phyloP scores from a whole-genome alignment of 2,329 filamentous ascomycete species.

The Cladorrhinum sp. region DNA sequence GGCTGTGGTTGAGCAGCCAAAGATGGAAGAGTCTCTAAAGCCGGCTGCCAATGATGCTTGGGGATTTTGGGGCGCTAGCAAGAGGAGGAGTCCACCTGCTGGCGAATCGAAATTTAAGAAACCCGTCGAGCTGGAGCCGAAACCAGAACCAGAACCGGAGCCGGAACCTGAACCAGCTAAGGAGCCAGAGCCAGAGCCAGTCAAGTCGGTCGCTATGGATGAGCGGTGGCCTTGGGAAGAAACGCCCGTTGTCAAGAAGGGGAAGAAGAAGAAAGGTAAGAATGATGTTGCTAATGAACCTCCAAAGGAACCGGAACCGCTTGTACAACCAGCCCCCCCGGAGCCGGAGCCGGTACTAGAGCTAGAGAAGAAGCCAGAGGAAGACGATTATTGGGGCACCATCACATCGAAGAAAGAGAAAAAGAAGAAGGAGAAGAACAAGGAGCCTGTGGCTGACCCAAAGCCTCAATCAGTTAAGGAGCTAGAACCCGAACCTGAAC shows the following conservation, averaged over 20 bases:
- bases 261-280: constrained; percentile 31
- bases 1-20: constrained; percentile 19
- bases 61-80: constrained; percentile 31
- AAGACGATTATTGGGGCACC: constrained; percentile 27
- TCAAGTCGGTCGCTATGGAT: neutral
- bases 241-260: constrained; percentile 7
- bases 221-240: neutral
- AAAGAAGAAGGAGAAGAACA: constrained; percentile 26
- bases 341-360: neutral
- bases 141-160: constrained; percentile 21
- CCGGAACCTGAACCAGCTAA: constrained; percentile 8
- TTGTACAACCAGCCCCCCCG: constrained; percentile 16
- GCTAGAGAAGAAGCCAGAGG: constrained; percentile 20
- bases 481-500: constrained; percentile 13
- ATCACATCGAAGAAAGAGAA: constrained; percentile 30
- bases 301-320: constrained; percentile 16
- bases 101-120: constrained; percentile 22
- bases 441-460: constrained; percentile 16
- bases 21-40: constrained; percentile 26
- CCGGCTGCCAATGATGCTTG: constrained; percentile 28
- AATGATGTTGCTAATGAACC: constrained; percentile 10
- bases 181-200: constrained; percentile 17
- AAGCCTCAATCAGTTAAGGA: constrained; percentile 9
- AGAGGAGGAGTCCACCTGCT: constrained; percentile 28
- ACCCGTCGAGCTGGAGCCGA: constrained; percentile 13